These are phyloP conservation scores for Colletotrichum sp. DNA, from an alignment of 2,329 filamentous ascomycete genomes.

Conservation along the genomic window DNA sequence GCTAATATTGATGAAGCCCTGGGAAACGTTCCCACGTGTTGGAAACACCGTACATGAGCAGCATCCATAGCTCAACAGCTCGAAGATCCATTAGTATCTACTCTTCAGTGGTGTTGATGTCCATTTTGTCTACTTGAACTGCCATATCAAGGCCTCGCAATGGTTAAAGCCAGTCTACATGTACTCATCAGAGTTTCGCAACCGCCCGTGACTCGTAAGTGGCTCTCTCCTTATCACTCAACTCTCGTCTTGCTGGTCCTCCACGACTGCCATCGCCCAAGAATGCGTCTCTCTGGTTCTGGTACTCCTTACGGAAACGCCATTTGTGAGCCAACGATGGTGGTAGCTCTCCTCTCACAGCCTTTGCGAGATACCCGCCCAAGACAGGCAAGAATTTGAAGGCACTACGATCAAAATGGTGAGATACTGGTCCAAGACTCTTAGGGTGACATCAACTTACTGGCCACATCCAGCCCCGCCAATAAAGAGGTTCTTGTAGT, in stretches of 20 bases:
- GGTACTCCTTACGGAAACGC: conserved; percentile 24
- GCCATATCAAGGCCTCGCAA: not conserved
- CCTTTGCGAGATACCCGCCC: conserved; percentile 28
- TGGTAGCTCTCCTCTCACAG: conserved; percentile 29
- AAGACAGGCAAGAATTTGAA: conserved; percentile 31
- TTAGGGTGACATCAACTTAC: not conserved
- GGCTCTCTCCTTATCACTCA: not conserved
- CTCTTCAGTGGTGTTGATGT: not conserved
- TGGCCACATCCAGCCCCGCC: conserved; percentile 53
- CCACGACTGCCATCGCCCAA: conserved; percentile 33
- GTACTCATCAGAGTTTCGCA: not conserved
- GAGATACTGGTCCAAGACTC: fast-evolving
- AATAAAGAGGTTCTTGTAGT: conserved; percentile 47
- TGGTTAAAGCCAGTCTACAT: fast-evolving
- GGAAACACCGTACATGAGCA: no score
- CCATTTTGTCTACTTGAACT: not conserved
- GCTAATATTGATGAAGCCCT: fast-evolving
- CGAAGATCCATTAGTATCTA: not conserved
- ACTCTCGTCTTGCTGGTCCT: conserved; percentile 24
- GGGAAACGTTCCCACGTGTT: not conserved
- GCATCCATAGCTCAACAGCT: not conserved
- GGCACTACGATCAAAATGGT: not conserved
- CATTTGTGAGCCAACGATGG: conserved; percentile 29
- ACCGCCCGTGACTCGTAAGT: not conserved
- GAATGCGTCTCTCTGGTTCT: conserved; percentile 8